Evolutionary conservation across 495 filamentous ascomycete species (phyloP), one percentile per base, ranked within the genome.

Genomic region (Platismatia glauca): DNA sequence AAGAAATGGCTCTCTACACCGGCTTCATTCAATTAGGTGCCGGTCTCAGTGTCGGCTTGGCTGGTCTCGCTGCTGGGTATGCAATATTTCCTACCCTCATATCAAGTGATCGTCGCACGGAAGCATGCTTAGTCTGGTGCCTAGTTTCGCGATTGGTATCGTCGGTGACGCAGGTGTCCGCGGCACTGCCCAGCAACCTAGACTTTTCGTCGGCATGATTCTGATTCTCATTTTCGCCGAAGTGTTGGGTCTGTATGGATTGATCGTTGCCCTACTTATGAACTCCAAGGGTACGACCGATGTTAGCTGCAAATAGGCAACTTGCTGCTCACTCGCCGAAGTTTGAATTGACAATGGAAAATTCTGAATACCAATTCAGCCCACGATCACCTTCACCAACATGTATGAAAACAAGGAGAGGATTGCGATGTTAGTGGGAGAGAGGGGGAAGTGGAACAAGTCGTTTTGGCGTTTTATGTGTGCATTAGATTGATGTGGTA

Each of bases 171-270:
- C 94, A 72, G 94, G 94, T 90, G 94, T 98, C 66, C 89, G 94
- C 70, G 94, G 94, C 79, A 93, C 95, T 69, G 94, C 94, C 66
- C 94, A 98, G 75, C 94, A 98, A 77, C 95, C 94, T 55, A 83
- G 92, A 71, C 85, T 98, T 59, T 98, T 96, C 81, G 94, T 98
- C 77, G 94, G 94, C 81, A 98, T 98, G 94, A 97, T 98, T 80
- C 79, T 98, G 72, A 98, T 98, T 82, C 91, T 98, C 81, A 98
- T 98, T 96, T 98, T 98, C 82, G 94, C 95, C 71, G 94, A 97
- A 95, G 94, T 97, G 67, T 78, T 98, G 85, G 94, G 91, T 91
- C 89, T 98, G 53, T 98, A 98, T 80, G 94, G 94, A 68, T 81
- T 98, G 69, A 98, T 98, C 72, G 94, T 98, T 64, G 94, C 94